These are phyloP conservation scores for Calocera cornea DNA, from an alignment of 768 basidiomycete genomes.

Conservation along the genomic window DNA sequence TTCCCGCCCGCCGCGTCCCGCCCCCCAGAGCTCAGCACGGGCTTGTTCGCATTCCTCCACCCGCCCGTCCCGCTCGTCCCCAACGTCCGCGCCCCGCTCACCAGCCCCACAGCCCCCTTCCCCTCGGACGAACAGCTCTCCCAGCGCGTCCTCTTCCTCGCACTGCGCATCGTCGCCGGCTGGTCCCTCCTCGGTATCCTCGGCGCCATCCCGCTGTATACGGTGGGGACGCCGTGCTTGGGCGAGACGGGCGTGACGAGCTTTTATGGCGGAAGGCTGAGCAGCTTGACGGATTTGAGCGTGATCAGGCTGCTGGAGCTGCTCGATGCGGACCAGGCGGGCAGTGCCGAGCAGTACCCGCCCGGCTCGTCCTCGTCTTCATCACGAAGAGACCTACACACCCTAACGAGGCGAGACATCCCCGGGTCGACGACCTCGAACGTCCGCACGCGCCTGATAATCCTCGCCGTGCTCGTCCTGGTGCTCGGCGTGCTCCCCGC, in stretches of 20 bases:
- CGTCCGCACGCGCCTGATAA: constrained; percentile 49
- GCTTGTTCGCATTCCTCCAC: constrained; percentile 54
- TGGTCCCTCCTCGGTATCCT: constrained; percentile 57
- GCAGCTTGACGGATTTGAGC: constrained; percentile 60
- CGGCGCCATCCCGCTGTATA: constrained; percentile 61
- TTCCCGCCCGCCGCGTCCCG: constrained; percentile 46
- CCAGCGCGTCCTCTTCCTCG: constrained; percentile 56
- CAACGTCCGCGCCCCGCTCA: constrained; percentile 40
- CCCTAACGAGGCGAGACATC: constrained; percentile 18
- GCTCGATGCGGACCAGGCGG: constrained; percentile 27
- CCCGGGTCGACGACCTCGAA: constrained; percentile 27
- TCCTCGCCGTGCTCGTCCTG: constrained; percentile 49
- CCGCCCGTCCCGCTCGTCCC: constrained; percentile 58
- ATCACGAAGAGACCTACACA: constrained; percentile 4
- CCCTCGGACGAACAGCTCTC: constrained; percentile 63
- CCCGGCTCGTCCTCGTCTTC: constrained; percentile 24
- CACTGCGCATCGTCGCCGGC: constrained; percentile 46
- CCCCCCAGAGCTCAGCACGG: constrained; percentile 44
- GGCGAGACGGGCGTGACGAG: constrained; percentile 35
- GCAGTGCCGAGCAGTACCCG: constrained; percentile 19
- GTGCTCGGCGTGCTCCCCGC: constrained; percentile 52
- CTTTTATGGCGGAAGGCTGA: constrained; percentile 44
- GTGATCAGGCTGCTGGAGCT: constrained; percentile 58
- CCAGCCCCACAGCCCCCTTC: constrained; percentile 40
- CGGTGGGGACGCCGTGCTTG: constrained; percentile 55